A percentile compares a stretch with the other conserved stretches of the same genome.
Evolutionary conservation across 1,139 yeast genomes (phyloP).

Genomic region (Scheffersomyces titani): DNA sequence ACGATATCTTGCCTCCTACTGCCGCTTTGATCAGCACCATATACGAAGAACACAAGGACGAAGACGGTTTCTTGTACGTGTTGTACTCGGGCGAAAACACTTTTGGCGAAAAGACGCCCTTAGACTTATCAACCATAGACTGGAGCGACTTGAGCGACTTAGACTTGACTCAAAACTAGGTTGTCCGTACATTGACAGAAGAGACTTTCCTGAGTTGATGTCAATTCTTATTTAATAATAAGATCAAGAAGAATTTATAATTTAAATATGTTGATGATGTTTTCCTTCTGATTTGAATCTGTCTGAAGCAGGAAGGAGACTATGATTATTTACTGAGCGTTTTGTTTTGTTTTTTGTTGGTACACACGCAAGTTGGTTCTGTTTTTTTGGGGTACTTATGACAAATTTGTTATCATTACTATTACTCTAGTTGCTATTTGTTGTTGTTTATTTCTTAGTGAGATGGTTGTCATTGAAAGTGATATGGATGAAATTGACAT

Average conservation of each 20-base stretch:
- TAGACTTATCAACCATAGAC: slow-evolving; percentile 25
- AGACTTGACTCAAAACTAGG: slow-evolving; percentile 8
- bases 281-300: not conserved
- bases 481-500: not conserved
- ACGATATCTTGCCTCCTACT: slow-evolving; percentile 96
- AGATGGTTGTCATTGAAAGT: not conserved
- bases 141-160: slow-evolving; percentile 7
- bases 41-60: slow-evolving; percentile 95
- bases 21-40: slow-evolving; percentile 95
- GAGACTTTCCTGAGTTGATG: slow-evolving; percentile 9
- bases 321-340: not conserved
- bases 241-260: not conserved
- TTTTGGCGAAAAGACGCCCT: slow-evolving; percentile 58
- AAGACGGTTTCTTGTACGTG: slow-evolving; percentile 94
- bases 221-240: not conserved
- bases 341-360: not conserved
- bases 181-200: not conserved
- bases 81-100: slow-evolving; percentile 89
- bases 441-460: not conserved
- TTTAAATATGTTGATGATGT: not conserved
- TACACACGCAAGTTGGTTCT: not conserved
- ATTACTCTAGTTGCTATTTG: not conserved
- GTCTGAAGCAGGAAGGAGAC: not conserved
- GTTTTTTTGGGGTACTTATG: not conserved
- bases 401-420: not conserved